phyloP scores from a whole-genome alignment of 345 rosid genomes.

The Populus deltoides region DNA sequence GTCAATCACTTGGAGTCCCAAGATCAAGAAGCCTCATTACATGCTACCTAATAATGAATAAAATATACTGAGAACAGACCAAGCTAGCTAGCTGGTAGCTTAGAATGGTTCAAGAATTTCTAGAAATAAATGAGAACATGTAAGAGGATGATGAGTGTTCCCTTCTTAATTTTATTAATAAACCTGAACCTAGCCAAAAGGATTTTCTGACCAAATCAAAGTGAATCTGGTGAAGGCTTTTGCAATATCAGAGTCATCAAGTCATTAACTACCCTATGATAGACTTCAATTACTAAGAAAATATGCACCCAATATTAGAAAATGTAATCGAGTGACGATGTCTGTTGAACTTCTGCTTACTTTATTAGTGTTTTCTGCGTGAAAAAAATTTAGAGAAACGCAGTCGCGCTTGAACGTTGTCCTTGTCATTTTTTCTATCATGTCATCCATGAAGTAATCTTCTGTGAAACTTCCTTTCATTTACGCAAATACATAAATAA shows the following conservation, averaged over 20 bases:
- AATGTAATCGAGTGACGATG: background rate
- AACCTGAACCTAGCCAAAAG: background rate
- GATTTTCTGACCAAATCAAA: background rate
- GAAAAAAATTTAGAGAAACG: background rate
- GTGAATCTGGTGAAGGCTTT: background rate
- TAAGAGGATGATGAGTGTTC: too few species aligned
- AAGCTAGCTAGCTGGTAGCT: too few species aligned
- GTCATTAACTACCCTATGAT: background rate
- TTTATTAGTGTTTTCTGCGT: background rate
- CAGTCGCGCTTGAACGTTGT: background rate
- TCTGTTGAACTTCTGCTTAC: background rate
- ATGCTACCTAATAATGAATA: too few species aligned
- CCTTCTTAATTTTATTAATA: background rate
- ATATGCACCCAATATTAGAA: background rate
- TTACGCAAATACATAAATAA: background rate
- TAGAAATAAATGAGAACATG: too few species aligned
- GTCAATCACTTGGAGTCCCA: too few species aligned
- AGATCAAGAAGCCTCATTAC: too few species aligned
- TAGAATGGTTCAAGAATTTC: too few species aligned
- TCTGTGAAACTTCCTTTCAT: background rate
- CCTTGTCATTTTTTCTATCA: background rate
- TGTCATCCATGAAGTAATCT: background rate
- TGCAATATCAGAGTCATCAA: background rate
- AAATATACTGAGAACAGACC: too few species aligned
- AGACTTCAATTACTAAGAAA: background rate